Base-by-base conservation (phyloP, 2,329 filamentous ascomycete species). In the Colletotrichum scovillei region DNA sequence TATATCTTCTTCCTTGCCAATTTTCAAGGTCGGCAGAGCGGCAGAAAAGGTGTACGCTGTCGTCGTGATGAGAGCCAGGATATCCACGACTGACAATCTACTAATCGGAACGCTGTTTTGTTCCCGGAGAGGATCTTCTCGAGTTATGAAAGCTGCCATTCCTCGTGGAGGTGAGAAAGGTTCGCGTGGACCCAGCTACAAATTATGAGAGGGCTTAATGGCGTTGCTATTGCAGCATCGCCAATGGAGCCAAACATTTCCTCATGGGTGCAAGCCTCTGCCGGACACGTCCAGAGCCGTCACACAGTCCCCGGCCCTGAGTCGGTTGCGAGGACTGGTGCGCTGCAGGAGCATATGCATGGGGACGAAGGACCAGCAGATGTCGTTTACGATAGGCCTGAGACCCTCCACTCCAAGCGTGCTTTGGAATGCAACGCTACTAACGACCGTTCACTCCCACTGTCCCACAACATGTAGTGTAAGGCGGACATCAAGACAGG, bases 161-260 rank as follows among this genome's bases (percentile, higher is more conserved):
- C 24, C 42, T 49, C 19, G 19, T 19, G 42, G 8, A 42, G 30
- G 26, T 32, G 46, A 42, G 32, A 24, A 22, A 62, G 22, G 26
- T 68, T 63, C n/a, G 57, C 26, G 22, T 62, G 64, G 64, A 58
- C 64, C 38, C n/a, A 28, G 52, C 32, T 22, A 30, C 28, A 63
- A 63, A 42, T 42, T 30, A 42, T 63, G 49, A 28, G 49, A 58
- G n/a, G 64, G 24, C 64, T 72, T 63, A 67, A 64, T 24, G 67
- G 26, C 22, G 63, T 28, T 62, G 63, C 22, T 68, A 74, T 72
- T 74, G 69, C 72, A 74, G 69, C 63, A 68, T 63, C 66, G 53
- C 59, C 30, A 58, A 60, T 64, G 69, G 58, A 55, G 14, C 66
- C 66, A 32, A 30, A 28, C 59, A 38, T 55, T 32, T 64, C 58